Conservation (phyloP, 768 basidiomycete species). For the Russula sp. region DNA sequence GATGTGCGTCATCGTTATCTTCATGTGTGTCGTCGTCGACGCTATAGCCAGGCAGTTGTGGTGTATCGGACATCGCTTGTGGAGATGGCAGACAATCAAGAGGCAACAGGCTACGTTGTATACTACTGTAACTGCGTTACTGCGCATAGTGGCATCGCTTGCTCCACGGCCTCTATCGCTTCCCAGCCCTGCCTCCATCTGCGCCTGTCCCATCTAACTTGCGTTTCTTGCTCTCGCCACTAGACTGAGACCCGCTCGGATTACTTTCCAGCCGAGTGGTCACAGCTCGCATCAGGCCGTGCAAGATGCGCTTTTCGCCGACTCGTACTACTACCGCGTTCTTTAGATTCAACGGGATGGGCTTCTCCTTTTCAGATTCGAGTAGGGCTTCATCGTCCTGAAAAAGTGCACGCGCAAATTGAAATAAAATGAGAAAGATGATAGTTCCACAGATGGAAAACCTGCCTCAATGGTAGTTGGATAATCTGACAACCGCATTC, state of each 20-base stretch:
- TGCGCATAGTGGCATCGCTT: neutral
- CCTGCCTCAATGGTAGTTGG: conserved; percentile 57
- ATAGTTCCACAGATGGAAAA: conserved; percentile 9
- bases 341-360: conserved; percentile 45
- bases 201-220: conserved; percentile 8
- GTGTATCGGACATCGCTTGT: conserved; percentile 10
- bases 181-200: conserved; percentile 2
- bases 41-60: conserved; percentile 17
- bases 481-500: conserved; percentile 53
- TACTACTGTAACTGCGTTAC: neutral
- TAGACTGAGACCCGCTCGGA: neutral
- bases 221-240: conserved; percentile 18
- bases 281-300: conserved; percentile 17
- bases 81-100: neutral
- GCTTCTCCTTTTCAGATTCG: conserved; percentile 26
- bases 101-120: neutral
- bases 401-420: neutral
- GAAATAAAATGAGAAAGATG: neutral
- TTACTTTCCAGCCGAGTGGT: neutral
- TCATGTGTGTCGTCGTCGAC: conserved; percentile 19
- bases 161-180: neutral
- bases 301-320: conserved; percentile 75
- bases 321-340: conserved; percentile 71
- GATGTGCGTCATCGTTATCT: conserved; percentile 8
- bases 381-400: conserved; percentile 54